Evolutionary conservation across 345 rosid species (phyloP).

Genomic region (Heritiera littoralis): DNA sequence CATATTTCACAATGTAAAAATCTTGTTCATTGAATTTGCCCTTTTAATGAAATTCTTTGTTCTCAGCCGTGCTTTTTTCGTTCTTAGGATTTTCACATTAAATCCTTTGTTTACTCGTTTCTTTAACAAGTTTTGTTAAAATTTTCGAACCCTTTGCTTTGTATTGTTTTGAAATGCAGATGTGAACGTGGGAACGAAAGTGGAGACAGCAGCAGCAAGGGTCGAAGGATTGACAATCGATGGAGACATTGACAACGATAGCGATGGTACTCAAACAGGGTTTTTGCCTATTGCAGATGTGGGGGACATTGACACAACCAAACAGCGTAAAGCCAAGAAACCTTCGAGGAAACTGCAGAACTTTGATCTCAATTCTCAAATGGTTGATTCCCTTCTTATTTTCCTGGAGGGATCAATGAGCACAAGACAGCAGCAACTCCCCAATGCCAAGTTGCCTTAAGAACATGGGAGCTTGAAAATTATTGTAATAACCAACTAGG

Average conservation of each 20-base stretch:
- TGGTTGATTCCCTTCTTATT: not conserved
- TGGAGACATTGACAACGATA: slow-evolving; percentile 66
- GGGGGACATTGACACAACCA: slow-evolving; percentile 29
- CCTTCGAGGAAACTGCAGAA: slow-evolving; percentile 10
- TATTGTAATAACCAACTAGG: not conserved
- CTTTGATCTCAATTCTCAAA: not conserved
- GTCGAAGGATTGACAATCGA: slow-evolving; percentile 71
- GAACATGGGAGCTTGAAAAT: not conserved
- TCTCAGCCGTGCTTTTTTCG: no score
- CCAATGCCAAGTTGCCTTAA: not conserved
- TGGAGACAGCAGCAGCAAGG: slow-evolving; percentile 58
- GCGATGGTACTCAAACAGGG: slow-evolving; percentile 80
- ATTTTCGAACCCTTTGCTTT: not conserved
- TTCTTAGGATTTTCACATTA: no score
- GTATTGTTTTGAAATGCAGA: slow-evolving; percentile 32
- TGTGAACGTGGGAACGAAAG: slow-evolving; percentile 44
- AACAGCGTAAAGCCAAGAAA: slow-evolving; percentile 18
- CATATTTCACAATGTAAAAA: no score
- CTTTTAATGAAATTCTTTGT: no score
- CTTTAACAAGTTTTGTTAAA: no score
- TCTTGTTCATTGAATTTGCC: no score
- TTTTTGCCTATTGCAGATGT: slow-evolving; percentile 48
- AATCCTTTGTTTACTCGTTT: no score
- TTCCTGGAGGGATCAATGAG: not conserved
- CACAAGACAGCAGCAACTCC: not conserved